Conservation (phyloP, 179 eudicot genomes). For the Spinacia oleracea region DNA sequence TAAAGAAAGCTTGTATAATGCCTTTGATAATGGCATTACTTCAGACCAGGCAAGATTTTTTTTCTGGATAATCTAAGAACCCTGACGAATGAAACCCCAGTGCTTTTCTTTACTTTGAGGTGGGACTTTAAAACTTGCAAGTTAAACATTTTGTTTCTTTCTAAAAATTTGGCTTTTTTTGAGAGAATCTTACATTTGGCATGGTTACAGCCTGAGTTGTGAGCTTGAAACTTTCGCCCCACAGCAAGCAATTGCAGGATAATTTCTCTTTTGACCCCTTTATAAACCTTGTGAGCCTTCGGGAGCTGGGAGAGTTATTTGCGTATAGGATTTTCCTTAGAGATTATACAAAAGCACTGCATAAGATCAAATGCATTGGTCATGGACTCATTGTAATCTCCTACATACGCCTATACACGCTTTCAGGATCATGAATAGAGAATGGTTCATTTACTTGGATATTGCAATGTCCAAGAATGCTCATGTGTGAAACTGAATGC, state of each 20-base stretch:
- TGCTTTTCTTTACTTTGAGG: constrained; percentile 8
- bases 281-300: not conserved
- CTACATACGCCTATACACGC: not conserved
- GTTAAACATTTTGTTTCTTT: not conserved
- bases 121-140: not conserved
- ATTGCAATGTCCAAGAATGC: not conserved
- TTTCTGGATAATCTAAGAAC: constrained; percentile 1
- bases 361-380: no score
- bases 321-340: not conserved
- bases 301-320: not conserved
- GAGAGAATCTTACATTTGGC: not conserved
- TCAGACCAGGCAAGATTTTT: constrained; percentile 73
- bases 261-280: not conserved
- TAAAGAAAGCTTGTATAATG: constrained; percentile 85
- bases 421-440: not conserved
- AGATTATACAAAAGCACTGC: not conserved
- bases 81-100: not conserved
- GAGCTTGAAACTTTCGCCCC: not conserved
- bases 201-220: not conserved
- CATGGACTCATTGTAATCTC: not conserved
- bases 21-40: constrained; percentile 86
- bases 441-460: not conserved
- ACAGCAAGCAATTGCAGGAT: not conserved
- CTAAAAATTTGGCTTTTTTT: not conserved
- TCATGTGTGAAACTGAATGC: not conserved